Evolutionary conservation across 148 eudicot species (phyloP), one percentile per base, ranked within the genome.

Genomic region (Chenopodium berlandieri): DNA sequence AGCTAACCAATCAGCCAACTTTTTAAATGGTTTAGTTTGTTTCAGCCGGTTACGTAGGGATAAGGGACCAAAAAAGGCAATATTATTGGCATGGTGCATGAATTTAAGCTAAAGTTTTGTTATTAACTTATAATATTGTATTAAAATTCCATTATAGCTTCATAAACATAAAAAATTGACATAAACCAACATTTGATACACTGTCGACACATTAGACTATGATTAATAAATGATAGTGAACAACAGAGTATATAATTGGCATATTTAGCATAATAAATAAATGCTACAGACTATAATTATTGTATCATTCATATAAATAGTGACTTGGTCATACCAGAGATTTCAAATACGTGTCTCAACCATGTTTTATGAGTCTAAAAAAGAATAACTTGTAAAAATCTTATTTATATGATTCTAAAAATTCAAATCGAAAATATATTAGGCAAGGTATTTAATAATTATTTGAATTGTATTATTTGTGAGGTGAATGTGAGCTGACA

Each of bases 401-500:
- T 65, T n/a, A 65, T 8, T 50, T 50, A 8, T 25, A 79, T 32
- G 32, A 64, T 11, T 44, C 60, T 27, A 25, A 64, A 78, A 23
- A 25, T 65, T 60, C 80, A 65, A 40, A 66, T 65, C 47, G 25
- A 10, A 10, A 12, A 10, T 10, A 52, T 2, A 3, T 23, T 27
- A 64, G 79, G 79, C 7, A 58, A 17, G 63, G 23, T 19, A 58
- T 52, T 40, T 40, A 40, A 4, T 40, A 40, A 5, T 5, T 40
- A 40, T 40, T 5, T 37, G 44, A 5, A 37, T 37, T 40, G 44
- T 40, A 40, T 40, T 40, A 56, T 12, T 44, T 80, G 71, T 81
- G 71, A 81, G 78, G 71, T 63, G 40, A 30, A 80, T 32, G 71
- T 58, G 47, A 30, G 31, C 44, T 78, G 52, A 50, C 76, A 74